These are phyloP conservation scores for Staphylotrichum longicolle DNA, from an alignment of 495 filamentous ascomycete species.

Conservation along the genomic window DNA sequence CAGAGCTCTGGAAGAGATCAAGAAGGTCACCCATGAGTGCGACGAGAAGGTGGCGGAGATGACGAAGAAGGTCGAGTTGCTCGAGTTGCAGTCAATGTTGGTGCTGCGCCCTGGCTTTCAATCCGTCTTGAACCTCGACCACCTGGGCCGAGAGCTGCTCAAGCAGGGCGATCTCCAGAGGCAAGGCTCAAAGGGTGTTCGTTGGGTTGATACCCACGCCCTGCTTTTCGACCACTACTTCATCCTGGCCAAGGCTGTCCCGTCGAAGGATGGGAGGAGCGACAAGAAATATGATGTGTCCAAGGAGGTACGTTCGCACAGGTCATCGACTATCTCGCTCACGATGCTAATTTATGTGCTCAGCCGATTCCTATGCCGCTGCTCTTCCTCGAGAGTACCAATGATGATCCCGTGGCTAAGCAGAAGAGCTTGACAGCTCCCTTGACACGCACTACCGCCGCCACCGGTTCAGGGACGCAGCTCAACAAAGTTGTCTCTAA, in stretches of 20 bases:
- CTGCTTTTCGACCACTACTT: conserved; percentile 96
- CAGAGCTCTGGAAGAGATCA: conserved; percentile 92
- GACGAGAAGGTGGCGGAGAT: conserved; percentile 93
- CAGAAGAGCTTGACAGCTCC: conserved; percentile 77
- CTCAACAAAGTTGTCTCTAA: conserved; percentile 51
- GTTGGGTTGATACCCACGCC: conserved; percentile 87
- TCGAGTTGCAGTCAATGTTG: conserved; percentile 78
- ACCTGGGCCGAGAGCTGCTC: conserved; percentile 86
- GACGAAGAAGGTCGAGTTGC: conserved; percentile 83
- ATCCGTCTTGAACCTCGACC: conserved; percentile 84
- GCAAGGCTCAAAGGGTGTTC: conserved; percentile 80
- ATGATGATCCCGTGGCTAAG: conserved; percentile 87
- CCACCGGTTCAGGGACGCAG: conserved; percentile 49
- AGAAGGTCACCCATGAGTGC: conserved; percentile 85
- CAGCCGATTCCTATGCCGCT: conserved; percentile 96
- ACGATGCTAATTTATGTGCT: conserved; percentile 11
- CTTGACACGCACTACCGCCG: conserved; percentile 49
- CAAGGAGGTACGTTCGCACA: conserved; percentile 61
- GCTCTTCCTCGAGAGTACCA: conserved; percentile 82
- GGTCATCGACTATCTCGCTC: conserved; percentile 7
- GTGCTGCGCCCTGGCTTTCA: conserved; percentile 84
- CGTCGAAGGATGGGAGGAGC: conserved; percentile 64
- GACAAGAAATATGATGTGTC: conserved; percentile 93
- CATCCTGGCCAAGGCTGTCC: conserved; percentile 80
- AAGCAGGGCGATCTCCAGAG: conserved; percentile 87